Evolutionary conservation across 1,139 yeast genomes (phyloP).

Genomic region (Casaregolazyma lundiana): DNA sequence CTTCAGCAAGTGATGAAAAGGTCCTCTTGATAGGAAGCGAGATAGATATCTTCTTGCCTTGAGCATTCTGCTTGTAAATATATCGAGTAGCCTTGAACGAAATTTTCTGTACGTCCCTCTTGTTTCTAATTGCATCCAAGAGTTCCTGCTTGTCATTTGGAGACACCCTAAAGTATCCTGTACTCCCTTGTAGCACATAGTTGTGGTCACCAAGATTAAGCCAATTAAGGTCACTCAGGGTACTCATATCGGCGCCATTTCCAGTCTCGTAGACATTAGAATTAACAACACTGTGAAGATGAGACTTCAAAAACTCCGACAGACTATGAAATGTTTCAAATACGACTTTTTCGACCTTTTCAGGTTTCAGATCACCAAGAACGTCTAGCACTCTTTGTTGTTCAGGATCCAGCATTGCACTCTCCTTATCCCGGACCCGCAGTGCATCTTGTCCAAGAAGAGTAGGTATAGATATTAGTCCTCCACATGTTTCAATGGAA

Average conservation of each 20-base stretch:
- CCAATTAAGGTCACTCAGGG: conserved; percentile 20
- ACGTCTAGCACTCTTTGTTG: conserved; percentile 5
- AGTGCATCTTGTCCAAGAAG: conserved; percentile 40
- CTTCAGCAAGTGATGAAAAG: conserved; percentile 9
- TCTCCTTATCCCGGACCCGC: conserved; percentile 7
- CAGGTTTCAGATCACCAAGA: conserved; percentile 16
- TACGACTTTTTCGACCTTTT: conserved; percentile 19
- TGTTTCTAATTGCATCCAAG: conserved; percentile 1
- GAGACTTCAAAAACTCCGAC: conserved; percentile 5
- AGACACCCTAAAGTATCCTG: conserved; percentile 18
- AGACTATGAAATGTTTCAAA: conserved; percentile 8
- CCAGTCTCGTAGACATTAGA: conserved; percentile 4
- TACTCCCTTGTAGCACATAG: conserved; percentile 18
- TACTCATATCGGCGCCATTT: neutral
- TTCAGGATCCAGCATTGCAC: conserved; percentile 5
- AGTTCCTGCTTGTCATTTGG: conserved; percentile 11
- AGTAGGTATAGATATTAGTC: conserved; percentile 59
- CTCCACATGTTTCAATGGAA: conserved; percentile 43
- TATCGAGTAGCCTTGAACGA: conserved; percentile 1
- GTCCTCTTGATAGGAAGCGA: neutral
- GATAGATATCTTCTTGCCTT: conserved; percentile 4
- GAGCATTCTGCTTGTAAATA: neutral
- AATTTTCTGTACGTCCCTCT: neutral
- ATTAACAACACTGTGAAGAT: conserved; percentile 12
- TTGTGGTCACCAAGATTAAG: conserved; percentile 16